phyloP scores from a whole-genome alignment of 768 basidiomycete genomes.

The Hemileccinum impolitum region DNA sequence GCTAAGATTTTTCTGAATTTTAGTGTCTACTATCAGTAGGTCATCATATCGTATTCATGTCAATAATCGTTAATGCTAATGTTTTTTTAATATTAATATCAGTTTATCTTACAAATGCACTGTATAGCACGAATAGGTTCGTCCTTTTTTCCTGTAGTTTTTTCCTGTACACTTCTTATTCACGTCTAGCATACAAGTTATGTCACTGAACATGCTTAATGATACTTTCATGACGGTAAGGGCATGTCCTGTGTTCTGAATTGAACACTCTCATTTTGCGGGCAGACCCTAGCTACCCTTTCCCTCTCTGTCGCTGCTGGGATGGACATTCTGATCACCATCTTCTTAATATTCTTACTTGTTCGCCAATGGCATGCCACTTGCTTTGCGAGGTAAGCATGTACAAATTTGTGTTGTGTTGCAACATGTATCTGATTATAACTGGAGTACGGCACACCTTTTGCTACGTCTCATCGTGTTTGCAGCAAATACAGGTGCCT shows the following conservation, averaged over 20 bases:
- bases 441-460: constrained; percentile 4
- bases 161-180: no score
- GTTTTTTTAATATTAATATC: background rate
- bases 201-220: background rate
- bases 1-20: background rate
- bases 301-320: background rate
- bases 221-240: background rate
- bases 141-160: background rate
- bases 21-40: background rate
- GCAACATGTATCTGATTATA: background rate
- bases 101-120: background rate
- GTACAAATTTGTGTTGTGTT: background rate
- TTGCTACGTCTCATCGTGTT: constrained; percentile 10
- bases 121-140: background rate
- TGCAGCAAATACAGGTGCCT: constrained; percentile 32
- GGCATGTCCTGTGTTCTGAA: background rate
- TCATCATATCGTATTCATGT: background rate
- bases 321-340: background rate
- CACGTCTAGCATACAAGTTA: no score
- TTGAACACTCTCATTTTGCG: background rate
- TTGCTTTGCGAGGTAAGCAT: background rate
- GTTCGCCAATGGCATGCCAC: background rate
- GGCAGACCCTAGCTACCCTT: background rate
- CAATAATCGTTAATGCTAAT: background rate
- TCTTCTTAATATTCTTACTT: background rate